Percentiles rank a stretch among this genome's conserved stretches.
Conservation (phyloP, 495 filamentous ascomycete species). For the Penicillium coffeae region DNA sequence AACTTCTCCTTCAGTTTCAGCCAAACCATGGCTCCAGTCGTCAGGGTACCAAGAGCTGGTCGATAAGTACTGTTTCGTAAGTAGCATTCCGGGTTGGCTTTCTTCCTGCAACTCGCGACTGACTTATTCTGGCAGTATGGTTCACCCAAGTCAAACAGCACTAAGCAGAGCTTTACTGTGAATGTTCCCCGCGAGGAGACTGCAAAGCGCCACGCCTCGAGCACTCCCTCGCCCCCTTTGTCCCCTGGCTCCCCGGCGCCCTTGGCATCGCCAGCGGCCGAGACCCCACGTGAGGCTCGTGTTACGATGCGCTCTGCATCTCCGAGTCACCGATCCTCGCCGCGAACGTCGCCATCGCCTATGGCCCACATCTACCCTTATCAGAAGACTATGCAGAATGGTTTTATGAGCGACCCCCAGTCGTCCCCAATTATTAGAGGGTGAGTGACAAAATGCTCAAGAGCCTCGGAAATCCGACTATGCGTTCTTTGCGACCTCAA, state of each 20-base stretch:
- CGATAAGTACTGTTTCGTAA: constrained; percentile 98
- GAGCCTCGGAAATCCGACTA: constrained; percentile 12
- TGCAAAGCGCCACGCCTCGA: constrained; percentile 8
- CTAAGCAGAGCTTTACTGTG: constrained; percentile 14
- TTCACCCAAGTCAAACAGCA: constrained; percentile 24
- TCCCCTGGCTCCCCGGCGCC: constrained; percentile 25
- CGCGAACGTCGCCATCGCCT: constrained; percentile 33
- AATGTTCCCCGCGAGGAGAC: constrained; percentile 12
- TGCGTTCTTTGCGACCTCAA: constrained; percentile 4
- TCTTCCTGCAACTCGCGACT: constrained; percentile 5
- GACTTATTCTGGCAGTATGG: constrained; percentile 41
- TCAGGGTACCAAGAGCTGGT: constrained; percentile 89
- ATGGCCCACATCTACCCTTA: constrained; percentile 38
- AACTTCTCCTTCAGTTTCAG: constrained; percentile 48
- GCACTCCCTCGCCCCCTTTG: constrained; percentile 19
- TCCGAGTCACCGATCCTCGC: constrained; percentile 24
- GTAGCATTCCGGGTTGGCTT: constrained; percentile 39
- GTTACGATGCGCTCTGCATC: constrained; percentile 15
- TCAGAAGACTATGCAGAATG: constrained; percentile 34
- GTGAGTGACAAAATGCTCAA: constrained; percentile 25
- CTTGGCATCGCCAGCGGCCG: constrained; percentile 10
- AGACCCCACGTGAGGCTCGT: constrained; percentile 14
- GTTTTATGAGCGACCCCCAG: constrained; percentile 42
- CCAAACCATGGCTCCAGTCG: constrained; percentile 71
- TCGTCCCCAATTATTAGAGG: constrained; percentile 46